These are phyloP conservation scores for Podaxis mareebaensis DNA, from an alignment of 768 basidiomycete genomes.

Conservation along the genomic window DNA sequence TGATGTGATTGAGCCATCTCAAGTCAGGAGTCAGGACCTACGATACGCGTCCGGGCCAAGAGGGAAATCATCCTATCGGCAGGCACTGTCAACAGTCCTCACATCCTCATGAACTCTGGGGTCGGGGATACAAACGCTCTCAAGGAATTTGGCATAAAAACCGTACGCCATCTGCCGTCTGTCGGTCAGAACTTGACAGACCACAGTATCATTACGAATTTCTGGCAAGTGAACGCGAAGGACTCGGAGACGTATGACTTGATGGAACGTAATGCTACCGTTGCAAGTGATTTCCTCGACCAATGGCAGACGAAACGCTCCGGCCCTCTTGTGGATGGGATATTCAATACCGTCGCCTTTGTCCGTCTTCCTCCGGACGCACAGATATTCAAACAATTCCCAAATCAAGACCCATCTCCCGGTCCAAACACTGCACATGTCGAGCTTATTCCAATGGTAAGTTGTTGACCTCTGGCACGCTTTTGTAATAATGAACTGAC, in stretches of 20 bases:
- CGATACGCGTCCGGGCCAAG: constrained; percentile 20
- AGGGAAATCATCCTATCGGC: constrained; percentile 40
- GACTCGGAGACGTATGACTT: constrained; percentile 28
- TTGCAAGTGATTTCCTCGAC: constrained; percentile 22
- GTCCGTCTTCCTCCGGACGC: constrained; percentile 29
- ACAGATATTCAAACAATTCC: constrained; percentile 27
- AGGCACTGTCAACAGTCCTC: constrained; percentile 35
- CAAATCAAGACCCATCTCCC: constrained; percentile 32
- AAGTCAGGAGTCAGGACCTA: neutral
- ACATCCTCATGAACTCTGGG: constrained; percentile 34
- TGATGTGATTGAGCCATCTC: neutral
- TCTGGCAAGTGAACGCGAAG: constrained; percentile 23
- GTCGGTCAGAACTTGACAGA: constrained; percentile 39
- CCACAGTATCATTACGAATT: constrained; percentile 25
- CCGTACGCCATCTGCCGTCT: constrained; percentile 31
- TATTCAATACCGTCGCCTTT: constrained; percentile 26
- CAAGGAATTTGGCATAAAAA: constrained; percentile 22
- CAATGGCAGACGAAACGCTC: constrained; percentile 28
- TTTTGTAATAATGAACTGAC: neutral
- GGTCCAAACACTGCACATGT: constrained; percentile 36
- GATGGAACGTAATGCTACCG: constrained; percentile 25
- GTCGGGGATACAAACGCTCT: constrained; percentile 33
- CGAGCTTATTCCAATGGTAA: constrained; percentile 35
- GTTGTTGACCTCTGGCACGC: neutral
- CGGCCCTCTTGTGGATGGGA: constrained; percentile 25